Base-by-base conservation (phyloP, 768 basidiomycete species). In the Amanita jacksonii region DNA sequence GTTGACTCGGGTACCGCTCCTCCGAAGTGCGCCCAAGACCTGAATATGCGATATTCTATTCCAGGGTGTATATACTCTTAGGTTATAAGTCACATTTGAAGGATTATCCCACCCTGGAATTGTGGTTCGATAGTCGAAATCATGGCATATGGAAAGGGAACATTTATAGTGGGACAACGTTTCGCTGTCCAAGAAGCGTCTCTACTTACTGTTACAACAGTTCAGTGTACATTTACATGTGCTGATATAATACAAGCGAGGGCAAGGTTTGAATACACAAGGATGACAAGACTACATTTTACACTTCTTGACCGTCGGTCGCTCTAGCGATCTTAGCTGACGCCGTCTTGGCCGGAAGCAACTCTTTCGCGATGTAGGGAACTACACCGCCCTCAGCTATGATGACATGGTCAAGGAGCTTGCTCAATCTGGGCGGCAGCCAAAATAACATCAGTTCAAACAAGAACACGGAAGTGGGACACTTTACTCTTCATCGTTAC, bases 341-440 rank as follows among this genome's bases (percentile, higher is more conserved):
- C 19, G 56, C 67, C 18, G 56, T 57, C 57, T 68, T 68, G 33
- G 62, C 59, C 19, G 68, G 68, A 38, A 69, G 54, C 1, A 69
- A 62, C 51, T 69, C 68, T 35, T 64, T 59, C 28, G 61, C 58
- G 20, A 64, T 63, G 47, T 63, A 63, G 32, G 61, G 62, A 6
- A 65, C 62, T 43, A 87, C 85, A 73, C 88, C 89, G 64, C 89
- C 89, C 62, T 91, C 87, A 18, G 85, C 88, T 69, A 92, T 91
- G 59, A 86, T 81, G 52, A 91, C 89, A 45, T 79, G 71, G 15
- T 86, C 87, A 46, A 92, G 77, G 51, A 91, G 81, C 54, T 78
- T 84, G 68, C 84, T 82, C 53, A 87, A 63, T 62, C 79, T 79
- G 38, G 9, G 12, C 24, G 23, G 36, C 41, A 36, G 2, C 15